Evolutionary conservation across 163 green algal genomes (phyloP), one percentile per base, ranked within the genome.

Genomic region (Chlamydomonas reinhardtii): DNA sequence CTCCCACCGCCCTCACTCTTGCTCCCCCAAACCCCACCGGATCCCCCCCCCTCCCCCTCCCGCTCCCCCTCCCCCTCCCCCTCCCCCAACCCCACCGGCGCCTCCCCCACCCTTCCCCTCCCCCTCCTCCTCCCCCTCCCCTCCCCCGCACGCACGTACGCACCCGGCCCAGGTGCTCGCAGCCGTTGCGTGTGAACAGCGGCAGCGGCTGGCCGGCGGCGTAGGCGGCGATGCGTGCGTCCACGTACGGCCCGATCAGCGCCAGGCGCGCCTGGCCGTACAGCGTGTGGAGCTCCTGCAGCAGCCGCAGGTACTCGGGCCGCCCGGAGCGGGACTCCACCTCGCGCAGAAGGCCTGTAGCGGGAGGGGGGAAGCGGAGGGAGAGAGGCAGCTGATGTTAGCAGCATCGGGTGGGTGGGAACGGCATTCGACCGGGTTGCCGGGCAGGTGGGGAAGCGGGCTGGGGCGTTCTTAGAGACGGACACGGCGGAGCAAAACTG

Each of bases 261-360:
- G 90, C 65, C 81, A 98, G 89, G 14, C 96, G 92, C 29, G 94
- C 90, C 71, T 83, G 34, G 54, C 79, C 93, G 87, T 98, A 99
- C 48, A 97, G 76, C 24, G 76, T 77, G 74, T 98, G 93, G 88
- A 95, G 98, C 90, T 99, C 97, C n/a, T 89, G 61, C 71, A 99
- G 89, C 69, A 99, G 94, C 31, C 93, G 91, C 24, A 81, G 82
- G 88, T 99, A 99, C 90, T 99, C 96, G n/a, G 88, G 88, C 48
- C 91, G 75, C 25, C 56, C n/a, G 11, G 88, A 87, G 16, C 93
- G 90, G 34, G 82, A 39, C 74, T 95, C 94, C 31, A 98, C 83
- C 43, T 95, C 94, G 16, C 78, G 64, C 24, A 98, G 88, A 74
- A 98, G 78, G 8, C 91, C 92, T 95, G 89, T 24, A n/a, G n/a